These are phyloP conservation scores for Penicillium palitans DNA, from an alignment of 2,329 filamentous ascomycete species.

Conservation along the genomic window DNA sequence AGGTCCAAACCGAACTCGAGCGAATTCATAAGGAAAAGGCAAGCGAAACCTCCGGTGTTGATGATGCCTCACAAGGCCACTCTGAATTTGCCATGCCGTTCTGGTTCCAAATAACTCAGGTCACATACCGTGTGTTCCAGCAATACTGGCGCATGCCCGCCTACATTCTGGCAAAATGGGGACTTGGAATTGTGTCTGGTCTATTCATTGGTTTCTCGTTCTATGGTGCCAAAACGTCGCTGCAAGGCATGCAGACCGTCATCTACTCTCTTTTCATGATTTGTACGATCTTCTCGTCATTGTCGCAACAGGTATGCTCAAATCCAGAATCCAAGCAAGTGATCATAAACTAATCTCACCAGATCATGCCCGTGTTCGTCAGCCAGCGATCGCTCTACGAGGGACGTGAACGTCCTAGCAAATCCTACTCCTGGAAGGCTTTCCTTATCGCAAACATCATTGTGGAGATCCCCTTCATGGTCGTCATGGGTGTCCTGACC, in stretches of 20 bases:
- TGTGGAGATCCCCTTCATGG: constrained; percentile 84
- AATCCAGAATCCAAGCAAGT: neutral
- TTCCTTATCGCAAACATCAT: constrained; percentile 82
- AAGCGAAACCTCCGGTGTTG: constrained; percentile 24
- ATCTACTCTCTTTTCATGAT: constrained; percentile 84
- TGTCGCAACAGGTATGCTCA: constrained; percentile 17
- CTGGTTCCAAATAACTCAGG: constrained; percentile 62
- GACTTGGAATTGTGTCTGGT: constrained; percentile 60
- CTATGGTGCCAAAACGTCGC: constrained; percentile 67
- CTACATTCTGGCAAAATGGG: constrained; percentile 79
- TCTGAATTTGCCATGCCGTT: constrained; percentile 78
- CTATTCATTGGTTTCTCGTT: constrained; percentile 84
- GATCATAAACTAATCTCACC: constrained; percentile 23
- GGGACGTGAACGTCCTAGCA: constrained; percentile 78
- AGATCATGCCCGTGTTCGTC: constrained; percentile 76
- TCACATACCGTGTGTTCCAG: constrained; percentile 73
- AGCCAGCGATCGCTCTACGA: constrained; percentile 79
- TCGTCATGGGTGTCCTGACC: constrained; percentile 69
- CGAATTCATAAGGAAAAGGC: constrained; percentile 53
- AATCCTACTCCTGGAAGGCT: constrained; percentile 81
- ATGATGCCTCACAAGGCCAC: constrained; percentile 52
- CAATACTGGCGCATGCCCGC: constrained; percentile 86
- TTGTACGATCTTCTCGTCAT: constrained; percentile 64
- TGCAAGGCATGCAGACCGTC: constrained; percentile 79
- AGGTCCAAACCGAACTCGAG: constrained; percentile 58